Evolutionary conservation across 257 asterid genomes (phyloP), one percentile per base, ranked within the genome.

Genomic region (Forsythia suspensa): DNA sequence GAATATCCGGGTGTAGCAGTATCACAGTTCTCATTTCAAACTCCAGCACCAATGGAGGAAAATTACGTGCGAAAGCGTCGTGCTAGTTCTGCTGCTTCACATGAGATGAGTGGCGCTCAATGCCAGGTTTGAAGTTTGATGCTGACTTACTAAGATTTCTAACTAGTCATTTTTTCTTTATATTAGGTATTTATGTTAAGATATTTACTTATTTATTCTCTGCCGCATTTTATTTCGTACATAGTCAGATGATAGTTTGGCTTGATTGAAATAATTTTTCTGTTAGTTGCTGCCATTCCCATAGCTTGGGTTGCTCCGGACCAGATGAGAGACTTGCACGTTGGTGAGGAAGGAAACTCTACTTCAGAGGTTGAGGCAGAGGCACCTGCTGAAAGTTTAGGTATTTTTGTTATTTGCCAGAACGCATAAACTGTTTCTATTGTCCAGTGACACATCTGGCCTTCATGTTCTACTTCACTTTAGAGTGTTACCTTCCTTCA

Each of bases 11-110:
- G 90, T 18, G 86, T 90, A n/a, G 65, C 44, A 24, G 44, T 69
- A 70, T 81, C 95, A 0, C 85, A 74, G 34, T 90, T 94, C 82
- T 92, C 95, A 70, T 92, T 94, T 87, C 89, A 81, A 80, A 86
- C 85, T 20, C 97, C 97, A 39, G 84, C 88, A 71, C 95, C 90
- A 3, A 81, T 89, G 70, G 94, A 90, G 75, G 91, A 89, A 16
- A 83, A 91, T 63, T 88, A 86, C 76, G 79, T 79, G 38, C 86
- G 85, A 73, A 93, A 88, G 80, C 92, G 86, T 8, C 85, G 83
- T 67, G 81, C 37, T 59, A 59, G 79, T 69, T 80, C 80, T 51
- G 57, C 76, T 18, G 59, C 51, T 21, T 44, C 78, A 63, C 42
- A 34, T 13, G 83, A 75, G 75, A 87, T 46, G 12, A 42, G 16